Conservation (phyloP, 164 flowering plant genomes). For the Sextonia rubra region DNA sequence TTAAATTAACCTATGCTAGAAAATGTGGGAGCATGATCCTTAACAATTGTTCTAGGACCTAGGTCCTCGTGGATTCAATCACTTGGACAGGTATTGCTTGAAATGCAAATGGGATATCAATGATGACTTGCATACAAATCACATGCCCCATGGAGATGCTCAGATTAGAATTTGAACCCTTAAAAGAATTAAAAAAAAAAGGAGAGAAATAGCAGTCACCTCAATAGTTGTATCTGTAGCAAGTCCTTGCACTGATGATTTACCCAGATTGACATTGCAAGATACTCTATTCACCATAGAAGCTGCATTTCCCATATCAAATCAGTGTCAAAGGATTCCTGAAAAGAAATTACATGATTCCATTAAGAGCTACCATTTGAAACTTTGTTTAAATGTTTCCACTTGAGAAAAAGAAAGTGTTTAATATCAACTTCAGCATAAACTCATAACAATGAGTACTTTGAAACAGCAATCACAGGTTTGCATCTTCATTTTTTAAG, state of each 20-base stretch:
- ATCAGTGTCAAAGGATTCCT: too few species aligned
- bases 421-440: too few species aligned
- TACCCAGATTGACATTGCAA: slow-evolving; percentile 31
- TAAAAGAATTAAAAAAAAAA: not conserved
- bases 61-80: slow-evolving; percentile 83
- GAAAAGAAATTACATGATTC: too few species aligned
- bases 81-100: slow-evolving; percentile 59
- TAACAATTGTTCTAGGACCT: slow-evolving; percentile 77
- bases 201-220: slow-evolving; percentile 27
- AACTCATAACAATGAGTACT: too few species aligned
- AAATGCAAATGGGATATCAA: slow-evolving; percentile 82
- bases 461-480: too few species aligned
- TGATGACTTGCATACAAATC: slow-evolving; percentile 61
- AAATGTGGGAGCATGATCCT: slow-evolving; percentile 88
- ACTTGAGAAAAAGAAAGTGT: too few species aligned
- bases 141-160: not conserved
- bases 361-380: too few species aligned
- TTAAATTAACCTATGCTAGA: slow-evolving; percentile 66
- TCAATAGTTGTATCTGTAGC: slow-evolving; percentile 80
- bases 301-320: too few species aligned
- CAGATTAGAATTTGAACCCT: not conserved
- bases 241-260: slow-evolving; percentile 51
- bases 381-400: too few species aligned
- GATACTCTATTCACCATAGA: slow-evolving; percentile 85
- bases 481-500: too few species aligned